Percentiles rank a stretch among this genome's conserved stretches.
These are phyloP conservation scores for Paramyrothecium roridum DNA, from an alignment of 2,329 filamentous ascomycete genomes.

Conservation along the genomic window DNA sequence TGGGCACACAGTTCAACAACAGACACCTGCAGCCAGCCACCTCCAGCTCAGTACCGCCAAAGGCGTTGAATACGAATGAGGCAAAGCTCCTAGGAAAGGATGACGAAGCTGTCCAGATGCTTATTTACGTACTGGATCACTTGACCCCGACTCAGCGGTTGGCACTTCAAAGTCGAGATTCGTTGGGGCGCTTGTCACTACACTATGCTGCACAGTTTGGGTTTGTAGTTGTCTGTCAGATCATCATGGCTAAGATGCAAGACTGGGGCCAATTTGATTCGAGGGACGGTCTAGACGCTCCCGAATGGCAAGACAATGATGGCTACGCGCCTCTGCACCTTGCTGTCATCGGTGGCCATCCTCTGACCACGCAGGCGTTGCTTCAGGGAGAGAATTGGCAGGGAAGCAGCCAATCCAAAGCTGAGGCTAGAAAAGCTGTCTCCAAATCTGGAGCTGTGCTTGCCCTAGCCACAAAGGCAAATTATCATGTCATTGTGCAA, in stretches of 20 bases:
- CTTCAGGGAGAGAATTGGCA: slow-evolving; percentile 78
- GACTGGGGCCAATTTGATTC: slow-evolving; percentile 85
- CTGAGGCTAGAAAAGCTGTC: slow-evolving; percentile 64
- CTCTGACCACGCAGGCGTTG: slow-evolving; percentile 77
- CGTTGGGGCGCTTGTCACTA: slow-evolving; percentile 78
- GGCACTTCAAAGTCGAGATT: slow-evolving; percentile 68
- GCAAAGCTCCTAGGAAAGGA: slow-evolving; percentile 62
- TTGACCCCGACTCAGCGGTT: slow-evolving; percentile 65
- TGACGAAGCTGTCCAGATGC: slow-evolving; percentile 72
- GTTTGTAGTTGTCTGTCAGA: slow-evolving; percentile 83
- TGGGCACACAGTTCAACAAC: slow-evolving; percentile 53
- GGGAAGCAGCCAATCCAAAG: slow-evolving; percentile 58
- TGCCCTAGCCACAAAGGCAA: slow-evolving; percentile 81
- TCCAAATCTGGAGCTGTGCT: slow-evolving; percentile 85
- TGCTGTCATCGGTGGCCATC: slow-evolving; percentile 87
- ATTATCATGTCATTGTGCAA: slow-evolving; percentile 79
- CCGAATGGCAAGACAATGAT: slow-evolving; percentile 87
- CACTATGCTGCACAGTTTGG: slow-evolving; percentile 96
- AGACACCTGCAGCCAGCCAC: slow-evolving; percentile 80
- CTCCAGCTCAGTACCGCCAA: slow-evolving; percentile 58
- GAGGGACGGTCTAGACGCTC: slow-evolving; percentile 79
- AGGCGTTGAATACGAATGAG: slow-evolving; percentile 64
- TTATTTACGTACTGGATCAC: slow-evolving; percentile 61
- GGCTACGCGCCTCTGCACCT: slow-evolving; percentile 89
- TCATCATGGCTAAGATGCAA: slow-evolving; percentile 85